A percentile compares a stretch with the other conserved stretches of the same genome.
Evolutionary conservation across 1,139 yeast species (phyloP).

Genomic region (Hanseniaspora sp.): DNA sequence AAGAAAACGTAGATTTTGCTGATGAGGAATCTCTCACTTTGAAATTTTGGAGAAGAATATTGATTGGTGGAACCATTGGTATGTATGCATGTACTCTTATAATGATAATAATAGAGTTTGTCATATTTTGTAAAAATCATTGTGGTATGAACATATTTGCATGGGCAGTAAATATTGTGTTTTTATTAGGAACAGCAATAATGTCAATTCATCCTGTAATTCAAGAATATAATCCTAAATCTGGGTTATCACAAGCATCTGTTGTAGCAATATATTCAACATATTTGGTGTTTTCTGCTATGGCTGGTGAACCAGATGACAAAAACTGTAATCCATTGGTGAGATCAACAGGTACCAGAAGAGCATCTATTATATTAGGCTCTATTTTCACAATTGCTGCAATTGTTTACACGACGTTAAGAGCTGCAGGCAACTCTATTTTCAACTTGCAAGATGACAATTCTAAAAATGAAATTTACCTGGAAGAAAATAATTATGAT

Average conservation of each 20-base stretch:
- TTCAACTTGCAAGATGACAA: conserved; percentile 33
- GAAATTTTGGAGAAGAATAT: conserved; percentile 62
- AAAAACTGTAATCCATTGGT: conserved; percentile 80
- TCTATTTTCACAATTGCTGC: conserved; percentile 91
- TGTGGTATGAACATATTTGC: conserved; percentile 89
- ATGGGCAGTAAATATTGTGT: conserved; percentile 60
- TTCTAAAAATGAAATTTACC: conserved; percentile 20
- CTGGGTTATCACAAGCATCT: conserved; percentile 92
- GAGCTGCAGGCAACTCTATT: conserved; percentile 72
- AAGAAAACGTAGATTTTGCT: conserved; percentile 39
- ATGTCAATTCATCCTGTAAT: conserved; percentile 71
- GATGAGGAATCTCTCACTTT: conserved; percentile 3
- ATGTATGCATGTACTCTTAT: conserved; percentile 70
- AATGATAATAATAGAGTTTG: conserved; percentile 68
- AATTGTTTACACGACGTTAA: conserved; percentile 90
- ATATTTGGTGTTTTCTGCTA: conserved; percentile 83
- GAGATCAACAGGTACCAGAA: conserved; percentile 80
- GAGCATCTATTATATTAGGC: conserved; percentile 77
- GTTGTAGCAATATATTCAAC: conserved; percentile 94
- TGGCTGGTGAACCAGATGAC: conserved; percentile 94
- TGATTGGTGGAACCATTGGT: conserved; percentile 73
- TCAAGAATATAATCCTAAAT: conserved; percentile 87
- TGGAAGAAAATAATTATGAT: conserved; percentile 31
- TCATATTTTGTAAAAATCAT: conserved; percentile 71
- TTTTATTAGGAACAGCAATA: conserved; percentile 52